phyloP scores from a whole-genome alignment of 257 asterid genomes.

The Cinchona pubescens region DNA sequence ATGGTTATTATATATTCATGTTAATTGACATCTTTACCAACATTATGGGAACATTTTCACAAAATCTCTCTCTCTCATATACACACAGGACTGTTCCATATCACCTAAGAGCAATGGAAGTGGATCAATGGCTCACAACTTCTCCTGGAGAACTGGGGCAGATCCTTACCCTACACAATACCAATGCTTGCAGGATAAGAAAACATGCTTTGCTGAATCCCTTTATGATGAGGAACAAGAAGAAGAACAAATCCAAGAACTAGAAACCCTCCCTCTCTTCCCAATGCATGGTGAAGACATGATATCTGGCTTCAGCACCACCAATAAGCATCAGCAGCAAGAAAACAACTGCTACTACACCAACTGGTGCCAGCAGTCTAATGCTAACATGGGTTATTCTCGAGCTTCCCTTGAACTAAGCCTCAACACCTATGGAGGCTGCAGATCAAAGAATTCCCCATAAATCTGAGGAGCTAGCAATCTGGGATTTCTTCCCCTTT shows the following conservation, averaged over 20 bases:
- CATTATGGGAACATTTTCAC: not conserved
- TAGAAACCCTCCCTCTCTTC: slow-evolving; percentile 85
- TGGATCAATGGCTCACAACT: slow-evolving; percentile 35
- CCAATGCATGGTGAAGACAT: slow-evolving; percentile 71
- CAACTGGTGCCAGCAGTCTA: slow-evolving; percentile 23
- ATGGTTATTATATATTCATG: not conserved
- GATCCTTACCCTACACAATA: slow-evolving; percentile 41
- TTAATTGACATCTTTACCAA: slow-evolving; percentile 5
- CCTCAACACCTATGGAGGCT: slow-evolving; percentile 60
- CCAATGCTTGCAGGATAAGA: slow-evolving; percentile 63
- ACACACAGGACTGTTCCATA: slow-evolving; percentile 61
- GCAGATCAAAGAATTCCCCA: slow-evolving; percentile 31
- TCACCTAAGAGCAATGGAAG: slow-evolving; percentile 38
- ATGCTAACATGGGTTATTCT: slow-evolving; percentile 23
- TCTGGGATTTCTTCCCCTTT: not conserved
- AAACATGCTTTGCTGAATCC: slow-evolving; percentile 46
- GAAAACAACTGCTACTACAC: slow-evolving; percentile 23
- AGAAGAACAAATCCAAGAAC: slow-evolving; percentile 26
- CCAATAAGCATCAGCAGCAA: slow-evolving; percentile 6
- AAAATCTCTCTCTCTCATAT: not conserved
- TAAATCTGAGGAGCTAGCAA: slow-evolving; percentile 1
- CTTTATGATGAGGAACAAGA: slow-evolving; percentile 32
- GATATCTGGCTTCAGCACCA: slow-evolving; percentile 22
- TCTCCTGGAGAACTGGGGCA: slow-evolving; percentile 51
- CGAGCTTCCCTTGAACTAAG: slow-evolving; percentile 79